Evolutionary conservation across 139 green algal genomes (phyloP).

Genomic region (Bryopsis sp.): DNA sequence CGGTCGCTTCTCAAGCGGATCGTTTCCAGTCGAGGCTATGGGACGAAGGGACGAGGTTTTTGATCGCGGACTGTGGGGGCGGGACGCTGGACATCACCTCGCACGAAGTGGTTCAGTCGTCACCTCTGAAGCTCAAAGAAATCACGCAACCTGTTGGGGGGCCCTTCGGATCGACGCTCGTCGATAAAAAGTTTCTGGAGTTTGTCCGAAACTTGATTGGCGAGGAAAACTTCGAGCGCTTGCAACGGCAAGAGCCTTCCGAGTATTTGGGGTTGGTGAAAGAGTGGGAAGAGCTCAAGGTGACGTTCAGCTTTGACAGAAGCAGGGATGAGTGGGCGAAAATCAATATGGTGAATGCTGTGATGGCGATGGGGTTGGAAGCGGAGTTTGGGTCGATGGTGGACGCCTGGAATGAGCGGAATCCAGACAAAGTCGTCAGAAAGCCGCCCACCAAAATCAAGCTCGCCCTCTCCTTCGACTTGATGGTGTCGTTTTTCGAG

Average conservation of each 20-base stretch:
- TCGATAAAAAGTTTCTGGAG: neutral
- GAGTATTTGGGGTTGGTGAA: neutral
- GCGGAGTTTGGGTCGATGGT: neutral
- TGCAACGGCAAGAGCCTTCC: neutral
- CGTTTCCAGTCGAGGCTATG: neutral
- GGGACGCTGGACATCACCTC: neutral
- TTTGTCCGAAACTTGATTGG: neutral
- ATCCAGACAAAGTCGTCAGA: neutral
- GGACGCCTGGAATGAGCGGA: neutral
- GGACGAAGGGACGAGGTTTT: neutral
- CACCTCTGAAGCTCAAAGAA: neutral
- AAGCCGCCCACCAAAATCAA: neutral
- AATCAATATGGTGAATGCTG: neutral
- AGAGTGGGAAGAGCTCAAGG: neutral
- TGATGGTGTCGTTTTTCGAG: conserved; percentile 1
- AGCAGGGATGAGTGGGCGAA: neutral
- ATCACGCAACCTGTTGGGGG: neutral
- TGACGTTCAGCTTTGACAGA: neutral
- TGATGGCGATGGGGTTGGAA: neutral
- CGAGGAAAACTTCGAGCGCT: neutral
- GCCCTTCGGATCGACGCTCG: neutral
- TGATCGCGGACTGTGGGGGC: neutral
- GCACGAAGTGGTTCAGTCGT: neutral
- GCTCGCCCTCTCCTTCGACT: neutral
- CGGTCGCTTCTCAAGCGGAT: neutral